These are phyloP conservation scores for Leccinum subgranulosum DNA, from an alignment of 768 basidiomycete genomes.

Conservation along the genomic window DNA sequence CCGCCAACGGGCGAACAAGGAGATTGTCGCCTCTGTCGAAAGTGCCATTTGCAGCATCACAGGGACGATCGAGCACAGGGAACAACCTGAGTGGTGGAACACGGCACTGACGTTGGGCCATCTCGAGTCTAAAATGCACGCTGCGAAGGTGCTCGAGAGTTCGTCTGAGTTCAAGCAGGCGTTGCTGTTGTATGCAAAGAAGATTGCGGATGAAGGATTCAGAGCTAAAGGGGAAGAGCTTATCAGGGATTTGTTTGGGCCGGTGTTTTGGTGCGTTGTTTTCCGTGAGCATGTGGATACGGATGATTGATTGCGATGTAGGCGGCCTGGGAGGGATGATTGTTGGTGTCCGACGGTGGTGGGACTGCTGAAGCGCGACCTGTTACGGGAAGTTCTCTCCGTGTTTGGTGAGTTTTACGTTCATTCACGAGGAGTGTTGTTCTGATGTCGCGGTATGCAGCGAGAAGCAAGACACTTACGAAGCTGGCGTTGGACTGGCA, in stretches of 20 bases:
- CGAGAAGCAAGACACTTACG: slow-evolving; percentile 68
- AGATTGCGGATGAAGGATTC: slow-evolving; percentile 88
- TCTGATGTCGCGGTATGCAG: slow-evolving; percentile 36
- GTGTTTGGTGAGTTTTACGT: slow-evolving; percentile 64
- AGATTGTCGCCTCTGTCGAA: slow-evolving; percentile 51
- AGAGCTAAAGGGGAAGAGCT: slow-evolving; percentile 87
- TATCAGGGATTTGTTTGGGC: slow-evolving; percentile 86
- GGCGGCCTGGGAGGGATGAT: slow-evolving; percentile 65
- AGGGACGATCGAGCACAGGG: slow-evolving; percentile 37
- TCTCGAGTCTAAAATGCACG: slow-evolving; percentile 78
- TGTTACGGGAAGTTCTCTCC: slow-evolving; percentile 75
- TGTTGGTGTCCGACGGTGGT: slow-evolving; percentile 66
- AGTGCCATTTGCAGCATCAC: slow-evolving; percentile 51
- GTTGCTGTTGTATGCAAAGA: slow-evolving; percentile 73
- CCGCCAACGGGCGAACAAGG: slow-evolving; percentile 53
- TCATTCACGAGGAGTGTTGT: neutral
- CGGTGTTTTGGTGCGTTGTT: slow-evolving; percentile 75
- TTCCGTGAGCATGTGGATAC: neutral
- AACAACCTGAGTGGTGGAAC: slow-evolving; percentile 75
- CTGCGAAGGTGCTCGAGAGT: slow-evolving; percentile 73
- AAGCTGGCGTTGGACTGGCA: slow-evolving; percentile 82
- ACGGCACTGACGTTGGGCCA: slow-evolving; percentile 84
- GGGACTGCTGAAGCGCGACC: slow-evolving; percentile 76
- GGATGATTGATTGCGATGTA: slow-evolving; percentile 21
- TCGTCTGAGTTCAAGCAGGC: slow-evolving; percentile 80